Percentiles rank a stretch among this genome's conserved stretches.
Conservation (phyloP, 129 eudicot species). For the Calendula officinalis region DNA sequence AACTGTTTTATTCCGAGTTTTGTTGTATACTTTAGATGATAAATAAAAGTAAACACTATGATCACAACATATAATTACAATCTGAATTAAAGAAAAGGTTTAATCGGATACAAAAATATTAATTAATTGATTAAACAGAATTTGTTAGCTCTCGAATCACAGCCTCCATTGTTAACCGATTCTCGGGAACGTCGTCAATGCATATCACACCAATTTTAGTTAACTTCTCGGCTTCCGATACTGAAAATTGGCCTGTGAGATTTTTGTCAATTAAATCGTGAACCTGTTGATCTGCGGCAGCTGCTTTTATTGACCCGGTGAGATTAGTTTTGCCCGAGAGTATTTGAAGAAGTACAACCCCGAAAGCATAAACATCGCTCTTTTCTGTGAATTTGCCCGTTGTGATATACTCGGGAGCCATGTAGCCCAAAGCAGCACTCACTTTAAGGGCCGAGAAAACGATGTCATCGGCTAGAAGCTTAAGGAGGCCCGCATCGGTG, state of each 20-base stretch:
- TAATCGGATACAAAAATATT: background rate
- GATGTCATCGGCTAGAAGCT: constrained; percentile 85
- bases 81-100: constrained; percentile 16
- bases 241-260: constrained; percentile 48
- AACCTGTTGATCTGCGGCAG: constrained; percentile 55
- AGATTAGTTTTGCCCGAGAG: constrained; percentile 64
- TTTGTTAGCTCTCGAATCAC: constrained; percentile 46
- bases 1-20: constrained; percentile 8
- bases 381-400: constrained; percentile 86
- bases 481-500: constrained; percentile 67
- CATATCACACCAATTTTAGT: constrained; percentile 53
- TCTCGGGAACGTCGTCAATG: constrained; percentile 63
- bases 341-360: constrained; percentile 74
- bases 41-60: constrained; percentile 11
- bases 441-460: constrained; percentile 86
- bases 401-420: constrained; percentile 94
- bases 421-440: constrained; percentile 88
- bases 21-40: constrained; percentile 26
- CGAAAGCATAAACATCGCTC: constrained; percentile 89
- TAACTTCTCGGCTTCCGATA: constrained; percentile 46
- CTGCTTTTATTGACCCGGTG: constrained; percentile 32
- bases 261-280: constrained; percentile 55
- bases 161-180: constrained; percentile 59
- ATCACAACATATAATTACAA: constrained; percentile 25
- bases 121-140: constrained; percentile 12